A percentile compares a stretch with the other conserved stretches of the same genome.
phyloP scores from a whole-genome alignment of 1,139 yeast genomes.

The Magnusiomyces starmeri region DNA sequence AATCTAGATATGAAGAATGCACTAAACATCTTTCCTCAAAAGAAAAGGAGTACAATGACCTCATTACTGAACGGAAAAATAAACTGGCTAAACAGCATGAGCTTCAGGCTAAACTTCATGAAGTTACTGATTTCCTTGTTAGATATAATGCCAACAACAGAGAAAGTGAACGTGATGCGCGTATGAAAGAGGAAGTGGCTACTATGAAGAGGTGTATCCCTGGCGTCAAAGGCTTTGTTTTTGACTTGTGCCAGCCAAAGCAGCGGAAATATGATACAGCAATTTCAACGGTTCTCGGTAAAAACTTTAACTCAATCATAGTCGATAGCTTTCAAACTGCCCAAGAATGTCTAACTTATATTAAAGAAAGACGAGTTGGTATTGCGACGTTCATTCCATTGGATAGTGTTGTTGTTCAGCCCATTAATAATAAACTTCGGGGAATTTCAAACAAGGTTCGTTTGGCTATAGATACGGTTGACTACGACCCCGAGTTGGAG shows the following conservation, averaged over 20 bases:
- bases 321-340: conserved; percentile 76
- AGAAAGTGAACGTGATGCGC: conserved; percentile 64
- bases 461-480: conserved; percentile 61
- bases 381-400: conserved; percentile 83
- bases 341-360: conserved; percentile 69
- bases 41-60: conserved; percentile 38
- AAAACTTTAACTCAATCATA: conserved; percentile 70
- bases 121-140: conserved; percentile 53
- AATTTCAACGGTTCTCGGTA: conserved; percentile 71
- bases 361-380: conserved; percentile 83
- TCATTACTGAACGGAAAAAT: conserved; percentile 43
- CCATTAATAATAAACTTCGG: conserved; percentile 51
- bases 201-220: conserved; percentile 66
- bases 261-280: conserved; percentile 72
- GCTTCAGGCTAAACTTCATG: conserved; percentile 58
- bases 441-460: conserved; percentile 49
- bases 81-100: conserved; percentile 45
- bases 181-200: conserved; percentile 62
- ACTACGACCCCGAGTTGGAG: conserved; percentile 61
- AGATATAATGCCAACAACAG: conserved; percentile 70
- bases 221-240: conserved; percentile 72
- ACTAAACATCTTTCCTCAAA: conserved; percentile 27
- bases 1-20: conserved; percentile 22
- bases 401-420: conserved; percentile 62
- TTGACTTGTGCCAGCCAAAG: conserved; percentile 74